Conservation (phyloP, 2,329 filamentous ascomycete genomes). For the Metarhizium robertsii region DNA sequence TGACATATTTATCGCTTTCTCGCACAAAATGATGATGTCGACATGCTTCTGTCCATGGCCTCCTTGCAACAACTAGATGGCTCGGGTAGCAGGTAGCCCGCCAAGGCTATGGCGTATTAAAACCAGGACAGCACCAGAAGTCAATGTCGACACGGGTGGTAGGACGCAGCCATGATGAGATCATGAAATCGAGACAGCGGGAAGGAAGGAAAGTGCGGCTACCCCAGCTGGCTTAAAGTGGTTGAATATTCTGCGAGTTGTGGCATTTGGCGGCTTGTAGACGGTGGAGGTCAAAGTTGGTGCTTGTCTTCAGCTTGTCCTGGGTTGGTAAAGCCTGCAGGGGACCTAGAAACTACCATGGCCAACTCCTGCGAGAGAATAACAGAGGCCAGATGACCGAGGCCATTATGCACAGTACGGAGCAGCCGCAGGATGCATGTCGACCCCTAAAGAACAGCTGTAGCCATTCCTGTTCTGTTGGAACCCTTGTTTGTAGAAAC, state of each 20-base stretch:
- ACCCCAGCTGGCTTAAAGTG: not conserved
- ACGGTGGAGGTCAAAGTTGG: not conserved
- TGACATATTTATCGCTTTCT: no score
- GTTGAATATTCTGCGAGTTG: not conserved
- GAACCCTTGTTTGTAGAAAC: not conserved
- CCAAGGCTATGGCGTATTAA: no score
- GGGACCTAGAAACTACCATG: not conserved
- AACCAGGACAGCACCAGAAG: no score
- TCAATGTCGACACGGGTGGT: no score
- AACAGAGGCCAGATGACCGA: not conserved
- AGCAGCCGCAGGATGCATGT: not conserved
- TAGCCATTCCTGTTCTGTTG: not conserved
- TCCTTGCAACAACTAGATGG: no score
- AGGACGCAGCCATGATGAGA: no score
- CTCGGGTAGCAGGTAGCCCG: no score
- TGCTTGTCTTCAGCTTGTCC: not conserved
- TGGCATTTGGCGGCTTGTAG: not conserved
- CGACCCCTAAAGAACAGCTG: not conserved
- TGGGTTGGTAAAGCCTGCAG: not conserved
- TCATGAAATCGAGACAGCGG: no score
- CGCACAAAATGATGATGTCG: no score
- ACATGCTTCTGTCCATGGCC: no score
- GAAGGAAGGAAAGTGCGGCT: no score
- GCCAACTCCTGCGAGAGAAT: not conserved
- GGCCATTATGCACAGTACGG: not conserved